Conservation (phyloP, 2,329 filamentous ascomycete genomes). For the Aspergillus fumigatiaffinis region DNA sequence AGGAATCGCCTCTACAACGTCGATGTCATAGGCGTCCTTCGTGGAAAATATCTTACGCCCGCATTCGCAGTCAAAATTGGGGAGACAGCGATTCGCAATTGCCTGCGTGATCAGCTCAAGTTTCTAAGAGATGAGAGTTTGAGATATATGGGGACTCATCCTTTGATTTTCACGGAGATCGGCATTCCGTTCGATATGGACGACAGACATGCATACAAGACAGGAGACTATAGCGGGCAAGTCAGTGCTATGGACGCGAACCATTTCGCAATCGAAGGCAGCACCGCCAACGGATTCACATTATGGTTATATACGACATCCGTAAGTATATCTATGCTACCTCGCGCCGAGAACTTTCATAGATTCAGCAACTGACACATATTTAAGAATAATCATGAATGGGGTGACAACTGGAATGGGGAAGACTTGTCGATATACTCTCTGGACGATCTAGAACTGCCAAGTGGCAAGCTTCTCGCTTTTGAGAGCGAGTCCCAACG, state of each 20-base stretch:
- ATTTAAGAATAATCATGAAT: constrained; percentile 74
- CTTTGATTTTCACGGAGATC: constrained; percentile 88
- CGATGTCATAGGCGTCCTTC: constrained; percentile 86
- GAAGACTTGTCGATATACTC: constrained; percentile 93
- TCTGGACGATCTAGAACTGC: constrained; percentile 67
- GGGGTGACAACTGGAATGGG: constrained; percentile 95
- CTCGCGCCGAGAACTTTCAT: background rate
- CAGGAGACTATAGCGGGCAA: constrained; percentile 91
- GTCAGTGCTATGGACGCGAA: constrained; percentile 93
- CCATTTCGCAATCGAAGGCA: constrained; percentile 85
- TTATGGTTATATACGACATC: constrained; percentile 80
- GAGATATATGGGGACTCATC: constrained; percentile 84
- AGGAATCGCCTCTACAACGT: constrained; percentile 93
- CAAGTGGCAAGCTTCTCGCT: constrained; percentile 26
- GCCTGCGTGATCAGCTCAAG: constrained; percentile 79
- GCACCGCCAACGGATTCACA: constrained; percentile 77
- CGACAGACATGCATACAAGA: constrained; percentile 89
- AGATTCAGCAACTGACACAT: background rate
- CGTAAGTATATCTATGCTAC: constrained; percentile 40
- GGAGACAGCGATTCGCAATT: constrained; percentile 90
- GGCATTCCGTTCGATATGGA: constrained; percentile 99
- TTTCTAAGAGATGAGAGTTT: constrained; percentile 80
- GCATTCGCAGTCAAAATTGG: constrained; percentile 91
- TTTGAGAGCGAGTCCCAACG: constrained; percentile 39
- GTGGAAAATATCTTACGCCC: constrained; percentile 82